phyloP scores from a whole-genome alignment of 2,329 filamentous ascomycete genomes.

The Paraphoma chrysanthemicola region DNA sequence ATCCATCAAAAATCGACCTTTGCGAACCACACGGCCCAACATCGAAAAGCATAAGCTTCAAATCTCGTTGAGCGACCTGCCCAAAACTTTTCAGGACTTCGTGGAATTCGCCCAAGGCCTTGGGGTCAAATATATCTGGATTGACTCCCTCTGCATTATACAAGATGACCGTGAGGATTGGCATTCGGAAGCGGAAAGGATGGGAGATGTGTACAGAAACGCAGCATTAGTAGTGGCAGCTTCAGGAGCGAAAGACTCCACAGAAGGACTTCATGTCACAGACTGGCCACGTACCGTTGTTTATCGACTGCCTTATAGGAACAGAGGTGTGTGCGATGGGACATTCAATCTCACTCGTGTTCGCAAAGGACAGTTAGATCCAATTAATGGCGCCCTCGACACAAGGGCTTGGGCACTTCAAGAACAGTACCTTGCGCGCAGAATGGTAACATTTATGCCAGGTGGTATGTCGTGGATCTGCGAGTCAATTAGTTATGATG shows the following conservation, averaged over 20 bases:
- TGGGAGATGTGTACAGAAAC: neutral
- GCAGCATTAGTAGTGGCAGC: conserved; percentile 3
- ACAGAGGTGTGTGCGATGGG: neutral
- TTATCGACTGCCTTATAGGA: neutral
- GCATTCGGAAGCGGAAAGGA: neutral
- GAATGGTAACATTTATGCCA: conserved; percentile 1
- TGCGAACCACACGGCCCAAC: neutral
- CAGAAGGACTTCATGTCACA: neutral
- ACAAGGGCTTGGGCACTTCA: conserved; percentile 6
- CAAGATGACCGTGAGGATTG: neutral
- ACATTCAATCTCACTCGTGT: neutral
- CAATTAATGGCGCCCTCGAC: neutral
- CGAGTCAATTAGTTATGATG: neutral
- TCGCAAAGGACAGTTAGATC: neutral
- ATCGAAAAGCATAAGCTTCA: neutral
- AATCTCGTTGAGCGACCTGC: neutral
- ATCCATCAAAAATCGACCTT: neutral
- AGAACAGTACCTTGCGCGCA: conserved; percentile 2
- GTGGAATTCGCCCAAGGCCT: neutral
- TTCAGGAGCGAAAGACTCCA: conserved; percentile 1
- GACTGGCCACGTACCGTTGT: neutral
- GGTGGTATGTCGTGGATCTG: conserved; percentile 1
- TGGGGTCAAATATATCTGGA: neutral
- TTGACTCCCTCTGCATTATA: neutral
- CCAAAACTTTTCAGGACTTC: neutral